Evolutionary conservation across 2,329 filamentous ascomycete genomes (phyloP).

Genomic region (Pseudophaeomoniella oleicola): DNA sequence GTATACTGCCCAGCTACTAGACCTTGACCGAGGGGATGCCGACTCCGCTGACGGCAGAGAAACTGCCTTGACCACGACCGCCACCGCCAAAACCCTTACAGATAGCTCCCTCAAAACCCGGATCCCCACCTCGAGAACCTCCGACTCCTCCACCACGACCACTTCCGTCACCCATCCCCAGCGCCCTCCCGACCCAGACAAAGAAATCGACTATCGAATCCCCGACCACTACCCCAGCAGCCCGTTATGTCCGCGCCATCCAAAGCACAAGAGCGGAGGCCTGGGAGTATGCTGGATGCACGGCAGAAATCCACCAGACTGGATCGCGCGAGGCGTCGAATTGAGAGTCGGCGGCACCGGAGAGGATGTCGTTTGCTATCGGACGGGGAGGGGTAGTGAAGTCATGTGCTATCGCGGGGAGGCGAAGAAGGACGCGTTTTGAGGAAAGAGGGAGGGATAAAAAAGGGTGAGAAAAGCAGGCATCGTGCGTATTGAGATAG

Average conservation of each 20-base stretch:
- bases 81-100: not conserved
- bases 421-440: too few species aligned
- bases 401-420: not conserved
- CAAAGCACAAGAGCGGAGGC: constrained; percentile 11
- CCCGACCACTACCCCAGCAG: constrained; percentile 14
- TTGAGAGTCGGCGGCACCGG: not conserved
- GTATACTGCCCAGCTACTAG: constrained; percentile 11
- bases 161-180: too few species aligned
- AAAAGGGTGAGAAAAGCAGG: constrained; percentile 6
- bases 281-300: constrained; percentile 14
- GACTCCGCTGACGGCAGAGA: constrained; percentile 2
- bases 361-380: not conserved
- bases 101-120: not conserved
- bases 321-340: not conserved
- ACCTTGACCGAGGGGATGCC: constrained; percentile 5
- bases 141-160: constrained; percentile 2
- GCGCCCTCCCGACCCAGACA: constrained; percentile 1
- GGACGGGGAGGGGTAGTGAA: not conserved
- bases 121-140: not conserved
- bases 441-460: constrained; percentile 7
- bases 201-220: constrained; percentile 7
- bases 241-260: constrained; percentile 12
- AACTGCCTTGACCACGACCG: constrained; percentile 1
- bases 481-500: constrained; percentile 13
- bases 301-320: constrained; percentile 3